A percentile compares a stretch with the other conserved stretches of the same genome.
Evolutionary conservation across 1,284 basidiomycete species (phyloP).

Genomic region (Leccinum griseonigrum): DNA sequence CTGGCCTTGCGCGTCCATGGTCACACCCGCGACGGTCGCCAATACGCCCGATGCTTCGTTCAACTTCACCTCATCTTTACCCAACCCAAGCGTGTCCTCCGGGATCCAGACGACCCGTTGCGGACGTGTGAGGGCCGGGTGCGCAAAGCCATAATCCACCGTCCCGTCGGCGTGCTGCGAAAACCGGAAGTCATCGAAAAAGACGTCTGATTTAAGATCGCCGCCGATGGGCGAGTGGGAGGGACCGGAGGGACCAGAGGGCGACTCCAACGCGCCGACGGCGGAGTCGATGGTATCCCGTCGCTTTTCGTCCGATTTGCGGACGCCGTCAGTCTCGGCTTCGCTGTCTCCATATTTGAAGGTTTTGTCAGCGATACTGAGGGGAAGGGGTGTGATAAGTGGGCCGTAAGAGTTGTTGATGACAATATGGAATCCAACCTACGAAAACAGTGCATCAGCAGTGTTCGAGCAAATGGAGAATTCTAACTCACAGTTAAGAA

Average conservation of each 20-base stretch:
- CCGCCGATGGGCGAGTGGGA: conserved; percentile 6
- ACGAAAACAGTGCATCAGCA: conserved; percentile 4
- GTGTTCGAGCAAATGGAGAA: not conserved
- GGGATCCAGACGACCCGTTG: conserved; percentile 84
- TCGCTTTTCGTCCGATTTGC: conserved; percentile 13
- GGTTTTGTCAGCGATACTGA: conserved; percentile 76
- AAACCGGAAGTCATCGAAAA: conserved; percentile 27
- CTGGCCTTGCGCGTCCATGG: conserved; percentile 67
- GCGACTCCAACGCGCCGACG: conserved; percentile 1
- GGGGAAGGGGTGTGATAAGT: conserved; percentile 64
- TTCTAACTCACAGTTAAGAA: conserved; percentile 63
- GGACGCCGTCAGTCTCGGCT: conserved; percentile 25
- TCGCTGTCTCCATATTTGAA: conserved; percentile 34
- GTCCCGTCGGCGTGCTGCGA: conserved; percentile 13
- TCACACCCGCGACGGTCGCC: conserved; percentile 54
- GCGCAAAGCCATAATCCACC: conserved; percentile 67
- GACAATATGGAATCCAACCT: conserved; percentile 68
- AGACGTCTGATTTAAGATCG: conserved; percentile 5
- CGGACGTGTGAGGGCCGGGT: conserved; percentile 74
- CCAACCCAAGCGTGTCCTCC: conserved; percentile 59
- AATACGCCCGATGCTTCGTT: conserved; percentile 59
- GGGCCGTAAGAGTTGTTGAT: conserved; percentile 71
- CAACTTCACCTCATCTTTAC: conserved; percentile 58
- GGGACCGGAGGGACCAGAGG: conserved; percentile 8
- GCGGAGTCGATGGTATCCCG: conserved; percentile 15